Conservation (phyloP, 768 basidiomycete genomes). For the Coprinopsis marcescibilis region DNA sequence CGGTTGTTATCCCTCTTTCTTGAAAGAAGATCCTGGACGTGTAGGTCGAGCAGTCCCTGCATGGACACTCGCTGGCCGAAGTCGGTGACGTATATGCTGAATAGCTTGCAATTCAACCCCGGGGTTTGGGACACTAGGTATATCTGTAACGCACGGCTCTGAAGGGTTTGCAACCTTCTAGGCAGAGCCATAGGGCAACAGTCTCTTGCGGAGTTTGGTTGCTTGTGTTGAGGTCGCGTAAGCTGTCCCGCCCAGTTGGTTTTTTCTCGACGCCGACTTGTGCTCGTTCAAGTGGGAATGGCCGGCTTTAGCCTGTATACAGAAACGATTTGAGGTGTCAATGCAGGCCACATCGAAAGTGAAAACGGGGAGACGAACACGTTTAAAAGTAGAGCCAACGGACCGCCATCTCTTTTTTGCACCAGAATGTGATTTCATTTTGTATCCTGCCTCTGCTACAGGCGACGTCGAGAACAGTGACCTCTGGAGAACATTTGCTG, state of each 20-base stretch:
- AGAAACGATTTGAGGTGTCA: not conserved
- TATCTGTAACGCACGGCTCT: too few relatives aligned
- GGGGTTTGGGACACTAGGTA: too few relatives aligned
- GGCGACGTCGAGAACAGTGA: constrained; percentile 55
- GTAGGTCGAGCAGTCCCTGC: too few relatives aligned
- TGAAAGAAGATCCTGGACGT: too few relatives aligned
- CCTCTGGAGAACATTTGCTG: constrained; percentile 22
- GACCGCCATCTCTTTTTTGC: constrained; percentile 79
- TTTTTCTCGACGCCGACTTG: constrained; percentile 62
- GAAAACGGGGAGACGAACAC: constrained; percentile 37
- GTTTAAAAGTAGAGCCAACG: constrained; percentile 68
- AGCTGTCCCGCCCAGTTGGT: constrained; percentile 56
- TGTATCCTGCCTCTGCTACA: constrained; percentile 54
- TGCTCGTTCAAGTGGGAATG: constrained; percentile 68
- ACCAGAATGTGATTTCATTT: constrained; percentile 76
- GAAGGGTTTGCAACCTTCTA: constrained; percentile 12
- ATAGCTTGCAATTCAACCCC: too few relatives aligned
- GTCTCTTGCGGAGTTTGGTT: constrained; percentile 53
- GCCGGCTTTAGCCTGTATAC: constrained; percentile 55
- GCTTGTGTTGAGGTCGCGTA: constrained; percentile 66
- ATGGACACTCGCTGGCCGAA: too few relatives aligned
- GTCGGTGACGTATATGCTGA: too few relatives aligned
- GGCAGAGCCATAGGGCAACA: constrained; percentile 61
- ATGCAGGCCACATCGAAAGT: not conserved
- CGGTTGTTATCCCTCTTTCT: not conserved